Evolutionary conservation across 1,284 basidiomycete species (phyloP), one percentile per base, ranked within the genome.

Genomic region (Cutaneotrichosporon sp.): DNA sequence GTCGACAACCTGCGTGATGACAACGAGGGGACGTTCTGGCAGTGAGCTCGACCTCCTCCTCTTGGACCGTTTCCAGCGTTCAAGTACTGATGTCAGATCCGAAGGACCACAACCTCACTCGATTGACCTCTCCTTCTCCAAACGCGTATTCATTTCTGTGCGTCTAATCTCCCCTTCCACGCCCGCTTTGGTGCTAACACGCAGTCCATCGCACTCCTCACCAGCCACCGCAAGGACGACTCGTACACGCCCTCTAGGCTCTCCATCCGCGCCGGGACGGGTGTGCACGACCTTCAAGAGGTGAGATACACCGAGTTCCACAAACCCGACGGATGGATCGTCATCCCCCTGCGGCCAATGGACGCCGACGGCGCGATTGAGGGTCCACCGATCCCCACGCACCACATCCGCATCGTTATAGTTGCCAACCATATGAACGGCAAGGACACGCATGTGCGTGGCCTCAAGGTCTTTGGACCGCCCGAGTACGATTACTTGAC

Each of bases 21-120:
- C 26, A 90, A 97, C 75, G 88, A 91, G 49, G 89, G 91, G 50
- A 97, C 94, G 0, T 95, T 98, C 72, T 99, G 97, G 97, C 97
- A 99, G 94, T 98, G 80, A 76, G 92, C 86, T 13, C 30, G 8
- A 40, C 9, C 8, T 7, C 51, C 11, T 51, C 26, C 8, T 2
- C 7, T 51, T 14, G 21, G 1, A 13, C 10, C 51, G 26, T 26
- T 26, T 32, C 51, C 11, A 14, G 10, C 30, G 51, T 16, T 16
- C 32, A 13, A 22, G 38, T 46, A 34, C 63, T 63, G 58, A 60
- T 59, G 63, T 18, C 77, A 98, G 96, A 78, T 96, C 92, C 7
- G 97, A 99, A 76, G 97, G 97, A 0, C 91, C 92, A 0, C 97
- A 98, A 75, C 97, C 97, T 2, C 97, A 99, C 81, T 89, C 90